These are phyloP conservation scores for Apiotrichum sp. DNA, from an alignment of 1,284 basidiomycete genomes.

Conservation along the genomic window DNA sequence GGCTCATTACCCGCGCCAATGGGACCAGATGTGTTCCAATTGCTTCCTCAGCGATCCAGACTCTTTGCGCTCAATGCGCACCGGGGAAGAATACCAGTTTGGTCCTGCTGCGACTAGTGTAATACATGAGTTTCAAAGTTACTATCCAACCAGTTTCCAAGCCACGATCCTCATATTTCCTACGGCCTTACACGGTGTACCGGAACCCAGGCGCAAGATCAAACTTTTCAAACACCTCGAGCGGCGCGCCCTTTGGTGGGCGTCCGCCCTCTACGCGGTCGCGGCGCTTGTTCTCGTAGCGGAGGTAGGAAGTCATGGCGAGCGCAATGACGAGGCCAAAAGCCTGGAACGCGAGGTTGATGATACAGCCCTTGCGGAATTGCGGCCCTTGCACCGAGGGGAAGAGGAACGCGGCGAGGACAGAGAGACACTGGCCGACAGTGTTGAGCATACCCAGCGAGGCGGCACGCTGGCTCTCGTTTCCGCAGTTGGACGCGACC, in stretches of 20 bases:
- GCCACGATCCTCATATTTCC: too few species aligned
- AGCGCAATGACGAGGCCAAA: slow-evolving; percentile 44
- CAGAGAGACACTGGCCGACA: slow-evolving; percentile 48
- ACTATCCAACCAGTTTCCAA: too few species aligned
- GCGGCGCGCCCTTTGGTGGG: slow-evolving; percentile 22
- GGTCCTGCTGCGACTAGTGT: too few species aligned
- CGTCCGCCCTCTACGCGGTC: slow-evolving; percentile 46
- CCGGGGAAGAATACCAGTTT: too few species aligned
- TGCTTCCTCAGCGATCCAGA: too few species aligned
- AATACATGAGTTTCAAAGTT: too few species aligned
- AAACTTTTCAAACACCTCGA: slow-evolving; percentile 13
- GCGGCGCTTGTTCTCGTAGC: slow-evolving; percentile 44
- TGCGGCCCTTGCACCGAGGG: slow-evolving; percentile 43
- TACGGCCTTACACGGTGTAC: neutral
- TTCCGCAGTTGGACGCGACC: slow-evolving; percentile 10
- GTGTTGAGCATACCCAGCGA: slow-evolving; percentile 50
- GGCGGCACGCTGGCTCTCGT: slow-evolving; percentile 45
- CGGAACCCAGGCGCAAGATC: slow-evolving; percentile 18
- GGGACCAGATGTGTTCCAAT: too few species aligned
- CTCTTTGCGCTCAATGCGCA: too few species aligned
- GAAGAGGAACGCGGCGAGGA: slow-evolving; percentile 49
- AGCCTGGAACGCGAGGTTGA: slow-evolving; percentile 48
- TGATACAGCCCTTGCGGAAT: slow-evolving; percentile 44
- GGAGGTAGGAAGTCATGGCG: slow-evolving; percentile 44
- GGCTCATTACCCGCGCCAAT: too few species aligned